These are phyloP conservation scores for Aphanomyces stellatus DNA, from an alignment of 352 stramenopile genomes.

Conservation along the genomic window DNA sequence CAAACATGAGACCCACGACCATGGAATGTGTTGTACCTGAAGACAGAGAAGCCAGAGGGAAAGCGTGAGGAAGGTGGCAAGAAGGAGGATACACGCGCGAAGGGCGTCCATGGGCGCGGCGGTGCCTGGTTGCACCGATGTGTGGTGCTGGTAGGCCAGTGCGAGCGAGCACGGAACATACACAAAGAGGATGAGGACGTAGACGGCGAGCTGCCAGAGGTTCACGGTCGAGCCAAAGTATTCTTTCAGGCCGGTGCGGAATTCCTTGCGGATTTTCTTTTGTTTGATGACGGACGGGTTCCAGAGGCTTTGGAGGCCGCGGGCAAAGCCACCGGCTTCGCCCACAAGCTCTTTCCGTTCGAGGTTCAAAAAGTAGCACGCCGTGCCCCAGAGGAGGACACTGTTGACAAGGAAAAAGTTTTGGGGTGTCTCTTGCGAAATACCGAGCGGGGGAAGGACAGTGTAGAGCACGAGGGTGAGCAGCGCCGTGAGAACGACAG, in stretches of 20 bases:
- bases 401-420: background rate
- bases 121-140: background rate
- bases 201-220: background rate
- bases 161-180: background rate
- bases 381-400: background rate
- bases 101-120: background rate
- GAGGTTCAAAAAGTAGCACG: background rate
- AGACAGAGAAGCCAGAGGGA: background rate
- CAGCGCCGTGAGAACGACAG: background rate
- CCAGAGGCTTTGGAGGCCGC: background rate
- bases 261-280: background rate
- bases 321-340: background rate
- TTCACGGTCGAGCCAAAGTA: constrained; percentile 9
- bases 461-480: background rate
- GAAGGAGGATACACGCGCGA: background rate
- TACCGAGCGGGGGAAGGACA: background rate
- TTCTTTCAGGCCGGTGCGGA: background rate
- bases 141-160: background rate
- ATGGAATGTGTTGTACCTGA: background rate
- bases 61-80: background rate
- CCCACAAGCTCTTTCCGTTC: background rate
- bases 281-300: background rate
- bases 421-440: background rate
- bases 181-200: background rate
- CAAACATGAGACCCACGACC: background rate